A percentile compares a stretch with the other conserved stretches of the same genome.
Conservation (phyloP, 2,329 filamentous ascomycete species). For the Cladosporium cucumerinum region DNA sequence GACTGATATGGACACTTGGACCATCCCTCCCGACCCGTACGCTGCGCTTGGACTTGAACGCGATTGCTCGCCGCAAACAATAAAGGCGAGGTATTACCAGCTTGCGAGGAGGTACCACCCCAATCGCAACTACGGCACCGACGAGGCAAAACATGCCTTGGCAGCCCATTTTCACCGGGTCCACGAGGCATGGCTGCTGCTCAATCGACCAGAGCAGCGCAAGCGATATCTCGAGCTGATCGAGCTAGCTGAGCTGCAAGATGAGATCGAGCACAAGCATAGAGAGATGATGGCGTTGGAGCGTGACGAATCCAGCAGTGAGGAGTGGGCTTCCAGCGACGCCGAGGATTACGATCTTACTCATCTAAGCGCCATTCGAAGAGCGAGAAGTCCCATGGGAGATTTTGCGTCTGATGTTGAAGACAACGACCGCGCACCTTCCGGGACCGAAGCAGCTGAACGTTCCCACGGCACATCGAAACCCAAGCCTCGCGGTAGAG, state of each 20-base stretch:
- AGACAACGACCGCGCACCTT: background rate
- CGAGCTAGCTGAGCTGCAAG: conserved; percentile 30
- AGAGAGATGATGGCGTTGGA: conserved; percentile 13
- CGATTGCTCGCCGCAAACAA: conserved; percentile 68
- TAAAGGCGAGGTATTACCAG: conserved; percentile 89
- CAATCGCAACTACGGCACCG: conserved; percentile 45
- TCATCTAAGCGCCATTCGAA: background rate
- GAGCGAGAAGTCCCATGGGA: conserved; percentile 12
- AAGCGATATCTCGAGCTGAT: conserved; percentile 30
- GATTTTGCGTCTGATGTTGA: conserved; percentile 7
- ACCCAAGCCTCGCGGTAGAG: conserved; percentile 12
- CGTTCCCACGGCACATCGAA: background rate
- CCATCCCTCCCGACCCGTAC: conserved; percentile 68
- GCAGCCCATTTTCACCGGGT: conserved; percentile 30
- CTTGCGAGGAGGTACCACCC: conserved; percentile 78
- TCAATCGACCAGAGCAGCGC: conserved; percentile 29
- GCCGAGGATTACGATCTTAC: conserved; percentile 32
- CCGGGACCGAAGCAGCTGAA: background rate
- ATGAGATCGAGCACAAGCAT: conserved; percentile 23
- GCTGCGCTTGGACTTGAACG: conserved; percentile 70
- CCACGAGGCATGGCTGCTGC: conserved; percentile 31
- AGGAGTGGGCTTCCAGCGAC: conserved; percentile 34
- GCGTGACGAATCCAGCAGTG: conserved; percentile 21
- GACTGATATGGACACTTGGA: conserved; percentile 16
- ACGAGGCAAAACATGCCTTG: conserved; percentile 40